phyloP scores from a whole-genome alignment of 2,329 filamentous ascomycete genomes.

The Colletotrichum paranaense region DNA sequence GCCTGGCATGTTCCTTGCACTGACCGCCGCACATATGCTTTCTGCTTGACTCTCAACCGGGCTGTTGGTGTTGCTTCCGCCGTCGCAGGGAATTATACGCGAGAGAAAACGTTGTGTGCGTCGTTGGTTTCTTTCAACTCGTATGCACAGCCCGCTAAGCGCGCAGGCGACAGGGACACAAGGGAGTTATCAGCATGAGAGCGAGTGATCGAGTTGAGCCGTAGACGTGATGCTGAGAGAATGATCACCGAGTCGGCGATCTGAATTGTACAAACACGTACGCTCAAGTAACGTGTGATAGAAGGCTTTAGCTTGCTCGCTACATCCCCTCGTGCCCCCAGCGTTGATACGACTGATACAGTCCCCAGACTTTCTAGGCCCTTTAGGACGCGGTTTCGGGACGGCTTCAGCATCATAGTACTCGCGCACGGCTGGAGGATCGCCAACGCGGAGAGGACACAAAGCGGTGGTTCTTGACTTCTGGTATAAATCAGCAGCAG shows the following conservation, averaged over 20 bases:
- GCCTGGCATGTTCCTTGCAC: not conserved
- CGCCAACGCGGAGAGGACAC: not conserved
- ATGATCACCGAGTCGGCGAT: not conserved
- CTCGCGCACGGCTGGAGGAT: not conserved
- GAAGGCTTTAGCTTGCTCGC: not conserved
- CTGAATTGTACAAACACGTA: not conserved
- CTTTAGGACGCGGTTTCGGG: not conserved
- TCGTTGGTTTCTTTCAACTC: not conserved
- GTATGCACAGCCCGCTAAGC: not conserved
- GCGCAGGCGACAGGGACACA: not conserved
- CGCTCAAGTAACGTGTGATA: conserved; percentile 9
- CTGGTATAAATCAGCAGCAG: not conserved
- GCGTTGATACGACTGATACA: not conserved
- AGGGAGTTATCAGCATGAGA: not conserved
- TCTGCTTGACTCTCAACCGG: not conserved
- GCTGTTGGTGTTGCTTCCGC: not conserved
- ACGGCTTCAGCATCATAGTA: not conserved
- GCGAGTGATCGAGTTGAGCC: not conserved
- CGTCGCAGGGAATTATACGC: conserved; percentile 10
- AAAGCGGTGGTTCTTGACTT: not conserved
- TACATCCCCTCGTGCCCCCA: not conserved
- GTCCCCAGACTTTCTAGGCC: not conserved
- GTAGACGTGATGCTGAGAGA: not conserved
- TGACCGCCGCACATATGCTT: not conserved
- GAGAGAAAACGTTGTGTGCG: not conserved